Evolutionary conservation across 371 early-diverging fungal genomes (phyloP).

Genomic region (Mucor lusitanicus): DNA sequence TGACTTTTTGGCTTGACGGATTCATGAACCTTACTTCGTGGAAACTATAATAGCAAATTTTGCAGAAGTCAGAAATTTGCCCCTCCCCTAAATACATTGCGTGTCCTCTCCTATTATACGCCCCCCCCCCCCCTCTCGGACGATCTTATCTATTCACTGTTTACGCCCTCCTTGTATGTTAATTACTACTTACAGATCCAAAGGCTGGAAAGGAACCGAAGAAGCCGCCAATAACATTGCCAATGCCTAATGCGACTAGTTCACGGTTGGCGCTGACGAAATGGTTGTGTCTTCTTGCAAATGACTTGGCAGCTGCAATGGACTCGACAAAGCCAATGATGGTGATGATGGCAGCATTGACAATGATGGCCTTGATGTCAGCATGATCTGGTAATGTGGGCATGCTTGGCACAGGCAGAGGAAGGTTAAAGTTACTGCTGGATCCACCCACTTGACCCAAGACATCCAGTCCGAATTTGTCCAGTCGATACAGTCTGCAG

Average conservation of each 20-base stretch:
- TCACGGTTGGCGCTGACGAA: slow-evolving; percentile 89
- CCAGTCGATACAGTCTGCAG: slow-evolving; percentile 58
- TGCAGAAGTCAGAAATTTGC: slow-evolving; percentile 1
- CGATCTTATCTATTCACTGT: neutral
- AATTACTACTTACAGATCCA: slow-evolving; percentile 61
- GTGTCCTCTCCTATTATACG: neutral
- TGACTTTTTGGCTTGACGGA: slow-evolving; percentile 82
- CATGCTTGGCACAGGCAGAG: slow-evolving; percentile 56
- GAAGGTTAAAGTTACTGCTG: slow-evolving; percentile 14
- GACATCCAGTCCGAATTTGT: slow-evolving; percentile 64
- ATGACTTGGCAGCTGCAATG: slow-evolving; percentile 83
- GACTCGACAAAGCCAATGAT: slow-evolving; percentile 92
- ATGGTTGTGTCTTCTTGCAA: slow-evolving; percentile 82
- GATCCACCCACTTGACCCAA: slow-evolving; percentile 63
- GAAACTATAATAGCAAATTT: slow-evolving; percentile 44
- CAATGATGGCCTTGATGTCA: slow-evolving; percentile 51
- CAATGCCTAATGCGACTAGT: slow-evolving; percentile 87
- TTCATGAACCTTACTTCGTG: slow-evolving; percentile 84
- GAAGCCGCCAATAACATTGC: slow-evolving; percentile 74
- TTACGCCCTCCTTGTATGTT: neutral
- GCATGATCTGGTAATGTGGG: slow-evolving; percentile 51
- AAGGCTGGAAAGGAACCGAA: slow-evolving; percentile 84
- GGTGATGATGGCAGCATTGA: slow-evolving; percentile 70
- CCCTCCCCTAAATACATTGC: neutral
- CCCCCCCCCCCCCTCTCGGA: too few relatives aligned